Evolutionary conservation across 768 basidiomycete species (phyloP), one percentile per base, ranked within the genome.

Genomic region (Lentinula guzmanii): DNA sequence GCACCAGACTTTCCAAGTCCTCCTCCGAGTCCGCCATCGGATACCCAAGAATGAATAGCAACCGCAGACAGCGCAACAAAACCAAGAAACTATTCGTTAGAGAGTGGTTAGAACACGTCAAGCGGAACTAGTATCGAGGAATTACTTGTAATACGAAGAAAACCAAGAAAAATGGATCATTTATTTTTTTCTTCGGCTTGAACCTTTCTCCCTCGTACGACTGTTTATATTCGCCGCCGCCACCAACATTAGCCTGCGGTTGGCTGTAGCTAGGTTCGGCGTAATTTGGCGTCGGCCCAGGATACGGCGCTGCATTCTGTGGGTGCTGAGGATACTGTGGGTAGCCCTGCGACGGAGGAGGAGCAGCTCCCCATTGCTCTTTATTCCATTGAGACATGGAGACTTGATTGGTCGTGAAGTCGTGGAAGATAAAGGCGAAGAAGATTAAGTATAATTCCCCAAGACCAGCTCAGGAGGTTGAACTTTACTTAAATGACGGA

Each of bases 141-240:
- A 28, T 28, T 59, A 91, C 86, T 74, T 89, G 85, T 1, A 85
- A 74, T n/a, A 93, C 70, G 74, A 90, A 93, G 39, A 92, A 69
- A 6, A 90, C 68, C 13, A 91, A 75, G 69, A 90, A 85, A 55
- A 90, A 75, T 2, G 85, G 84, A 71, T 93, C 91, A 61, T 91
- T 90, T 35, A 91, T 74, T 62, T 75, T 80, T 67, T 83, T 88
- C 75, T 85, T 87, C 15, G 83, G 84, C 67, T 81, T 82, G 75
- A 88, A 88, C 21, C 87, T 74, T n/a, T 80, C 85, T 31, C 80
- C 80, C 51, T 83, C 80, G 68, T 81, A 86, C 4, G 86, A 84
- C 52, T 79, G 78, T 51, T 68, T 70, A 60, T 66, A 68, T 45
- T 65, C 64, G 60, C 65, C 45, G 65, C 46, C 46, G 46, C 21